Base-by-base conservation (phyloP, 176 grass and related monocot genomes). In the Typha latifolia region DNA sequence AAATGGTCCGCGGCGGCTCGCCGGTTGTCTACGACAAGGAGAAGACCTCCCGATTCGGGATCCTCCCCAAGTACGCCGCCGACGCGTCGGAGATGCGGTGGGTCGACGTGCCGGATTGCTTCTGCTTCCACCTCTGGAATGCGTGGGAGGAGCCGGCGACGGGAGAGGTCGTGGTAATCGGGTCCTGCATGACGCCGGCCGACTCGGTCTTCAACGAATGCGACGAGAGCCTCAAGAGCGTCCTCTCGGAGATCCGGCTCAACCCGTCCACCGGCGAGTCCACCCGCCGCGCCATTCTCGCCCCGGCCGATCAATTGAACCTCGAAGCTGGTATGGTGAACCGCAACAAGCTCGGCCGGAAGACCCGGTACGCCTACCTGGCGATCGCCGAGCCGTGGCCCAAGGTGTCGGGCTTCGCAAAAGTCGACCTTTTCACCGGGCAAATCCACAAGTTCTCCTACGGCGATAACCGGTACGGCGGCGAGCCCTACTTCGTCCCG, bases 101-200 rank as follows among this genome's bases (percentile, higher is more conserved):
- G 92, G 85, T 96, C 10, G 92, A 96, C 63, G 92, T 91, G 19
- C 87, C 87, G 4, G 92, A 89, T 49, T 96, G 92, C 77, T 96
- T 96, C 85, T 96, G 92, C 82, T 96, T 96, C 82, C 92, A 96
- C 78, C 78, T 96, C 22, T 96, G 92, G 92, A 96, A 96, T 71
- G 80, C 92, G 43, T 96, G 92, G 92, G 92, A 96, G 68, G 92
- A 96, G 12, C 37, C 52, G 0, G 78, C 48, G 1, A 59, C 82
- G 0, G 80, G 23, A 3, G 92, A 96, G 79, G 80, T 91, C 22
- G 92, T 96, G 31, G 92, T 96, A 8, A 3, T 96, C 2, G 92
- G 92, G 0, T 91, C 88, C 12, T 96, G 92, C 80, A 96, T 96
- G 92, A 82, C 88, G 7, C 92, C 92, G 12, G 81, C 88, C 6